These are phyloP conservation scores for Elsinoe australis DNA, from an alignment of 2,329 filamentous ascomycete species.

Conservation along the genomic window DNA sequence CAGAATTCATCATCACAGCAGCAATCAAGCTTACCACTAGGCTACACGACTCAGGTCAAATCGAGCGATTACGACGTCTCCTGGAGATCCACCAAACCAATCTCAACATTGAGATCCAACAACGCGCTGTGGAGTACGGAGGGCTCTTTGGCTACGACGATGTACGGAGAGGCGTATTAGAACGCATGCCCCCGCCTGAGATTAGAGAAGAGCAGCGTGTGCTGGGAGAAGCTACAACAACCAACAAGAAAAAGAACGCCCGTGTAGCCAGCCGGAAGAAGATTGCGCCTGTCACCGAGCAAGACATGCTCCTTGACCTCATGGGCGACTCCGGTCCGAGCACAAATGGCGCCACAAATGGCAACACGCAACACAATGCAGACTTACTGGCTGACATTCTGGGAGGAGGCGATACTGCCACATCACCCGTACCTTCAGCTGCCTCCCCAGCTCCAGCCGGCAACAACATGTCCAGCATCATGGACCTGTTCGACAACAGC, in stretches of 20 bases:
- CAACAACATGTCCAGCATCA: conserved; percentile 56
- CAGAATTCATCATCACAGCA: conserved; percentile 92
- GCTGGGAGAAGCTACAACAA: conserved; percentile 63
- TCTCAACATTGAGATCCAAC: conserved; percentile 90
- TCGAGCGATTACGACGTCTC: conserved; percentile 75
- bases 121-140: conserved; percentile 87
- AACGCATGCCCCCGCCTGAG: conserved; percentile 96
- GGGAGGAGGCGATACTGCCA: conserved; percentile 54
- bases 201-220: conserved; percentile 93
- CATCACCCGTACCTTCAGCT: conserved; percentile 40
- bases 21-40: conserved; percentile 92
- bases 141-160: conserved; percentile 90
- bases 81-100: conserved; percentile 73
- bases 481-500: conserved; percentile 72
- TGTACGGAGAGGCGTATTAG: conserved; percentile 79
- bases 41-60: conserved; percentile 71
- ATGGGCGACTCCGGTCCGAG: conserved; percentile 73
- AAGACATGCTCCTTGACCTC: conserved; percentile 83
- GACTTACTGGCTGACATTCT: conserved; percentile 89
- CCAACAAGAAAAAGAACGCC: conserved; percentile 40
- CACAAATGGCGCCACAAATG: conserved; percentile 48
- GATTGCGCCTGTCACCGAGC: conserved; percentile 73
- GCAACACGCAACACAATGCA: conserved; percentile 62
- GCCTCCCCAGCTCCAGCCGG: conserved; percentile 23
- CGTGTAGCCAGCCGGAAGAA: conserved; percentile 63